These are phyloP conservation scores for Berkeleyomyces rouxiae DNA, from an alignment of 2,329 filamentous ascomycete genomes.

Conservation along the genomic window DNA sequence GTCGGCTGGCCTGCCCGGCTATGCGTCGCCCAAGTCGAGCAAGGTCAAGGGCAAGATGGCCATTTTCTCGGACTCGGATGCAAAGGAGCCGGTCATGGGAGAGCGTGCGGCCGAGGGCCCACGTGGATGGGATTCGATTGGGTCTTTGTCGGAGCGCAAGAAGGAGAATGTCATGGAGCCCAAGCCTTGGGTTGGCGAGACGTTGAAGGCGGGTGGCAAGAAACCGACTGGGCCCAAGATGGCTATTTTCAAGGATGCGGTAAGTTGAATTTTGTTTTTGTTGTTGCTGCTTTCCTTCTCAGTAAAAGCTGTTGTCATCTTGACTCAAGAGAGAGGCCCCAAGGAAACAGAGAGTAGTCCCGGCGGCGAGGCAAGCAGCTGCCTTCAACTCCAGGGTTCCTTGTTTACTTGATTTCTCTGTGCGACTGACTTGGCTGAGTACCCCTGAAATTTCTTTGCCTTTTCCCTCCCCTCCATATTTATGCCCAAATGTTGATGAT, in stretches of 20 bases:
- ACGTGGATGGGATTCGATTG: slow-evolving; percentile 85
- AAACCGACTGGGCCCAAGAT: slow-evolving; percentile 61
- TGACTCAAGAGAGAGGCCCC: slow-evolving; percentile 14
- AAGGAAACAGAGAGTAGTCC: neutral
- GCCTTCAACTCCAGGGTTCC: slow-evolving; percentile 14
- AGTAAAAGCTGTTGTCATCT: neutral
- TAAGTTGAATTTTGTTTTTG: slow-evolving; percentile 38
- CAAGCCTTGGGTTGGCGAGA: slow-evolving; percentile 85
- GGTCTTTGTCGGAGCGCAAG: slow-evolving; percentile 68
- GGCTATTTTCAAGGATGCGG: slow-evolving; percentile 87
- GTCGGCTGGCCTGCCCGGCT: slow-evolving; percentile 24
- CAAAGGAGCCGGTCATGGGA: slow-evolving; percentile 9
- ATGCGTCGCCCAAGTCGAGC: slow-evolving; percentile 25
- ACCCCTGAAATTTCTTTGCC: neutral
- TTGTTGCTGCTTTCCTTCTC: neutral
- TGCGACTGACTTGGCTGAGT: neutral
- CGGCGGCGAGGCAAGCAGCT: slow-evolving; percentile 15
- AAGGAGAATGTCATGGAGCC: slow-evolving; percentile 85
- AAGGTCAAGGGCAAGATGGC: slow-evolving; percentile 49
- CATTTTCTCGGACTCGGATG: slow-evolving; percentile 27
- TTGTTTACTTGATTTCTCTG: neutral
- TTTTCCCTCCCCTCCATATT: slow-evolving; percentile 17
- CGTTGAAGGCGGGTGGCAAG: slow-evolving; percentile 71
- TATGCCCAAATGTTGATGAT: slow-evolving; percentile 60
- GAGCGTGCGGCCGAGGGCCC: slow-evolving; percentile 50